Base-by-base conservation (phyloP, 2,329 filamentous ascomycete species). In the Exophiala phaeomuriformis region DNA sequence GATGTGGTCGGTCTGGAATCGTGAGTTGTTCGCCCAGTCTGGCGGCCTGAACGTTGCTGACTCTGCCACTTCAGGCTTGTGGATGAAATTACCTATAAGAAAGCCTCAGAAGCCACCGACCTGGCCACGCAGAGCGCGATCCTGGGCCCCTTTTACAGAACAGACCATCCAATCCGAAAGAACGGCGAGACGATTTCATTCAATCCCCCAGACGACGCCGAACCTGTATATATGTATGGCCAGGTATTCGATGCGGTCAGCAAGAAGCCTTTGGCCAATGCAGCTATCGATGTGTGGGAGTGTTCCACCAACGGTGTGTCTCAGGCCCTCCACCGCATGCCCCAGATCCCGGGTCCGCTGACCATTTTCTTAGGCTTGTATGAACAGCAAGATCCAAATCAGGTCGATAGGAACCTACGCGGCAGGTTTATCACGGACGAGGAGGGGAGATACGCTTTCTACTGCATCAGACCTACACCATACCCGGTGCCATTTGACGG, bases 91-190 rank as follows among this genome's bases (percentile, higher is more conserved):
- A 88, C 85, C 51, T 85, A 83, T 71, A 83, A 81, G 56, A 74
- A 79, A 47, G 77, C 78, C 31, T 77, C 77, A 47, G 72, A 76
- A 50, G 72, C 73, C 9, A 65, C 72, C 9, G 75, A 77, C 37
- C 75, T 74, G 0, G 75, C 82, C 7, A 93, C 88, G 3, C 80
- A 86, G 1, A 86, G 86, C 3, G 83, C 88, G 39, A 89, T 95
- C 60, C 78, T 95, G 0, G 89, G 89, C 0, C 89, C 89, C 1
- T 95, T 95, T 72, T 94, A 87, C 80, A 79, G 87, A 4, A 77
- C 81, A 41, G 78, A 90, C 61, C 82, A 88, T 0, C 88, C 88
- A 3, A 71, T 78, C 53, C 78, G 84, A 44, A 71, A 81, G n/a
- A 86, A 86, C 65, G 88, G 86, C 47, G 79, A 76, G 43, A 83